Evolutionary conservation across 257 asterid genomes (phyloP), one percentile per base, ranked within the genome.

Genomic region (Sherardia arvensis): DNA sequence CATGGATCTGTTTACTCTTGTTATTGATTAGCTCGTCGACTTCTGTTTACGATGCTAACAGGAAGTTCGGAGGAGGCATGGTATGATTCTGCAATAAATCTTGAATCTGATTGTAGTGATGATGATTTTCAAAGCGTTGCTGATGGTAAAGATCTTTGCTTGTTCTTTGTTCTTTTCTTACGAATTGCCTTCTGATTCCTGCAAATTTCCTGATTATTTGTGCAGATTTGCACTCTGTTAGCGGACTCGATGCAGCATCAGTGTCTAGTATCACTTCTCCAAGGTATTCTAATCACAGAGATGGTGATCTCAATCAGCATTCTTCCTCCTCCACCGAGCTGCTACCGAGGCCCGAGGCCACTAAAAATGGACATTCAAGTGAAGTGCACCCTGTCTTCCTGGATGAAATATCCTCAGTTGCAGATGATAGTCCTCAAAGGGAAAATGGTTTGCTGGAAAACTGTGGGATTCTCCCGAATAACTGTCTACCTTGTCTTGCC

Each of bases 401-500:
- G 10, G 87, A 88, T 36, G 93, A 89, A 55, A 78, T 87, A 53
- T 76, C 87, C 26, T 62, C 73, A 3, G 67, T 78, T 9, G 63
- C 71, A 27, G 84, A 76, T 68, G 97, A 78, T 77, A 72, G 75
- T 36, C 59, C 68, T 68, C 78, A 76, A 22, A 76, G 85, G 40
- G 88, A 81, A 21, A 81, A 78, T 8, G 77, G 85, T 61, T 77
- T 85, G 76, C 76, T 90, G 73, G 83, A 80, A 65, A 81, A 90
- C 69, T 85, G 97, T 47, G 99, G 97, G 27, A 80, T 92, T 66
- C 73, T 83, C 65, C 83, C 91, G 7, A 79, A 65, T 60, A 90
- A 85, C 69, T 93, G 99, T 73, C 78, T 93, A 76, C 97, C 99
- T 23, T 93, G 97, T 72, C 82, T 93, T 64, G 90, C 97, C 69